Evolutionary conservation across 306 rosid species (phyloP), one percentile per base, ranked within the genome.

Genomic region (Quercus parvula): DNA sequence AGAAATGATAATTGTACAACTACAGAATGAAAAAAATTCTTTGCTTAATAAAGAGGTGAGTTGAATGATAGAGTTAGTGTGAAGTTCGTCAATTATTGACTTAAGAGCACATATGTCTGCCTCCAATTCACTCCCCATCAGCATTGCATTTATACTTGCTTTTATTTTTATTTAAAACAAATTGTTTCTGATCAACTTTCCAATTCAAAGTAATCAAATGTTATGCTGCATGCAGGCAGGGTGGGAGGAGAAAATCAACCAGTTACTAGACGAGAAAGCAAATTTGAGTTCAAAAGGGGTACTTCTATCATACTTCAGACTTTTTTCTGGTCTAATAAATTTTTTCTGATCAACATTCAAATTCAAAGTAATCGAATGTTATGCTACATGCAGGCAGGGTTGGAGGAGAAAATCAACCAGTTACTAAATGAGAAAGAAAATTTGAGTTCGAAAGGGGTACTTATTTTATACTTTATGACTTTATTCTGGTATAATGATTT

Each of bases 11-110:
- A 75, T 90, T 71, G 82, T 79, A 67, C 89, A 80, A 58, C 76
- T 90, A 73, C 87, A 75, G 90, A 76, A 74, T 24, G 96, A 86
- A 77, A 92, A 73, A 49, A 78, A 85, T 80, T 91, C 90, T 30
- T 86, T 88, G 77, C 79, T 90, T 84, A 82, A 73, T 63, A 88
- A 84, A 79, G 90, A 89, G 96, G 97, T 84, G 78, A 49, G 27
- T 44, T 67, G 71, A 25, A 41, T 24, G 19, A 69, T 83, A 30
- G 22, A 35, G 18, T 10, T 80, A 19, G 44, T 30, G 20, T 69
- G 25, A 49, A 68, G 30, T 56, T 14, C 33, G 18, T 68, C 56
- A 17, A 44, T 58, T 46, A 30, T 6, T 78, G 31, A 38, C 14
- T 33, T 20, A 75, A 35, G 6, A 12, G 35, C 66, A 35, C 41